Evolutionary conservation across 345 rosid genomes (phyloP).

Genomic region (Streptanthus diversifolius): DNA sequence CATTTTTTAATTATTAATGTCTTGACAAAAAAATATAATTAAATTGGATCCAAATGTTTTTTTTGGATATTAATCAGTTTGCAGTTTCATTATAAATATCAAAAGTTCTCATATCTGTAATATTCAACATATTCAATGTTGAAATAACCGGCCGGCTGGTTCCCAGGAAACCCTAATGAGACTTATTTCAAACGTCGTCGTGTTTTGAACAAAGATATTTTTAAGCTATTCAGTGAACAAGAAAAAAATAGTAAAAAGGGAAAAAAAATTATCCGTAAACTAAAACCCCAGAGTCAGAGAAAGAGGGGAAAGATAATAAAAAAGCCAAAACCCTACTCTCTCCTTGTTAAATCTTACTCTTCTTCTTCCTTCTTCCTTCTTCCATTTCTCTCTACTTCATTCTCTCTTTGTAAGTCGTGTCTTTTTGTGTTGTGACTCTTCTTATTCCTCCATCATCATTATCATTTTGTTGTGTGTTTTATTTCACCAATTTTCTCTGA

Average conservation of each 20-base stretch:
- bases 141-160: background rate
- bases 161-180: slow-evolving; percentile 21
- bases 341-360: slow-evolving; percentile 13
- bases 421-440: background rate
- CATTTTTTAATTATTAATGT: no score
- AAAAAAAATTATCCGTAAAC: slow-evolving; percentile 35
- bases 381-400: slow-evolving; percentile 10
- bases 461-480: background rate
- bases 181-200: background rate
- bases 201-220: slow-evolving; percentile 1
- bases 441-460: background rate
- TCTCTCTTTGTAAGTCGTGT: slow-evolving; percentile 3
- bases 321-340: slow-evolving; percentile 32
- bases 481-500: slow-evolving; percentile 3
- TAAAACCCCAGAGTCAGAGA: slow-evolving; percentile 48
- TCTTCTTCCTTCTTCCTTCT: slow-evolving; percentile 13
- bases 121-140: no score
- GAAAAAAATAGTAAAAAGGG: background rate
- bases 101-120: no score
- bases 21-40: no score
- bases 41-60: no score
- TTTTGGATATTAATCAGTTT: no score
- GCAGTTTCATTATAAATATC: no score
- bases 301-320: slow-evolving; percentile 22
- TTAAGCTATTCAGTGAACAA: background rate